phyloP scores from a whole-genome alignment of 2,329 filamentous ascomycete species.

The Nigrospora osmanthi region DNA sequence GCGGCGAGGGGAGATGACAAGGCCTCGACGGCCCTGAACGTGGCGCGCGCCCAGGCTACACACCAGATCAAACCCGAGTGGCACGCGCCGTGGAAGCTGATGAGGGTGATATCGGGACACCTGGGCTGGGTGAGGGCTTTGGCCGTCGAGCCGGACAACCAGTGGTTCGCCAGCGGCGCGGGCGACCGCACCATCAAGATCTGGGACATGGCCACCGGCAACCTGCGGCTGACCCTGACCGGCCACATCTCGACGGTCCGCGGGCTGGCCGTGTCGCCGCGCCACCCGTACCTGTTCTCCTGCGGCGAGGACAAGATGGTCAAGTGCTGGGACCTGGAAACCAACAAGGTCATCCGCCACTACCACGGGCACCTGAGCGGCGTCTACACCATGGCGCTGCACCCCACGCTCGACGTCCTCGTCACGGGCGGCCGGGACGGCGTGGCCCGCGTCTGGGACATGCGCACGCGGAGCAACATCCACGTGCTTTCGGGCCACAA shows the following conservation, averaged over 20 bases:
- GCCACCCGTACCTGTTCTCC: constrained; percentile 95
- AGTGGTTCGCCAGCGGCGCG: constrained; percentile 95
- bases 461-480: constrained; percentile 92
- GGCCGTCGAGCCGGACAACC: constrained; percentile 90
- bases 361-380: constrained; percentile 96
- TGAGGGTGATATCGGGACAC: constrained; percentile 95
- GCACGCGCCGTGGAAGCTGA: constrained; percentile 97
- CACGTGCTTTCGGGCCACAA: constrained; percentile 91
- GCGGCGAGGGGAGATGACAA: constrained; percentile 9
- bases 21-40: constrained; percentile 14
- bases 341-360: constrained; percentile 97
- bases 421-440: constrained; percentile 93
- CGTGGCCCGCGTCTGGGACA: constrained; percentile 94
- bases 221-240: constrained; percentile 77
- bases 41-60: constrained; percentile 26
- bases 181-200: constrained; percentile 98
- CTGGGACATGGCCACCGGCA: constrained; percentile 88
- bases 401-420: constrained; percentile 89
- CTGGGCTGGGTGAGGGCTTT: constrained; percentile 88
- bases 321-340: constrained; percentile 98
- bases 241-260: constrained; percentile 92
- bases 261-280: constrained; percentile 82
- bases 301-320: constrained; percentile 99
- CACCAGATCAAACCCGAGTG: constrained; percentile 71
- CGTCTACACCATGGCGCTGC: constrained; percentile 88